Base-by-base conservation (phyloP, 345 rosid species). In the Boechera divaricarpa region DNA sequence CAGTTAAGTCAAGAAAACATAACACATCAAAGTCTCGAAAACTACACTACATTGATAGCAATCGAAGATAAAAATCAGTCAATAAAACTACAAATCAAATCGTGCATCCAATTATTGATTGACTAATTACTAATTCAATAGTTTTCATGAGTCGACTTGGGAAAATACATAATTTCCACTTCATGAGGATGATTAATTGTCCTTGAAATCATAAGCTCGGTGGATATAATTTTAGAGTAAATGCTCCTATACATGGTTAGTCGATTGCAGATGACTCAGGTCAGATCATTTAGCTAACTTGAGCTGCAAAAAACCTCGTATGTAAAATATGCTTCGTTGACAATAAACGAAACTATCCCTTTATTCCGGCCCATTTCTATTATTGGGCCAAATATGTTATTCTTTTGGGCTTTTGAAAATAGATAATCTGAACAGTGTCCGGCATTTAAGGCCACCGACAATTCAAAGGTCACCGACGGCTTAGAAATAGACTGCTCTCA, bases 361-460 rank as follows among this genome's bases (percentile, higher is more conserved):
- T 5, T 38, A 1, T 44, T 4, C 8, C 4, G 36, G 67, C 38
- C 68, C 53, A 51, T 4, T 52, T 51, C 1, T 38, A 0, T n/a
- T 38, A 28, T 52, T 45, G 77, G 62, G 24, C 26, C 26, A 2
- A 3, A 18, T 18, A 1, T 10, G 15, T 6, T 51, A 2, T 52
- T 39, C 0, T 16, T 71, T 13, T 44, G 77, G 64, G 57, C 21
- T 74, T 10, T 44, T 6, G 2, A 0, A 42, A 18, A 7, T 11
- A 21, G 3, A 56, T 3, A 3, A 5, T 54, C 6, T 15, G 10
- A 63, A 42, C 21, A 53, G 35, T 73, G 7, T 41, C n/a, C 0
- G 16, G 16, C 28, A 13, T 12, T 0, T 41, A 39, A 60, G 45
- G 45, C 63, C 77, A 63, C 71, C 65, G 77, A 65, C 71, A 65